Evolutionary conservation across 2,329 filamentous ascomycete species (phyloP), one percentile per base, ranked within the genome.

Genomic region (Elsinoe necatrix): DNA sequence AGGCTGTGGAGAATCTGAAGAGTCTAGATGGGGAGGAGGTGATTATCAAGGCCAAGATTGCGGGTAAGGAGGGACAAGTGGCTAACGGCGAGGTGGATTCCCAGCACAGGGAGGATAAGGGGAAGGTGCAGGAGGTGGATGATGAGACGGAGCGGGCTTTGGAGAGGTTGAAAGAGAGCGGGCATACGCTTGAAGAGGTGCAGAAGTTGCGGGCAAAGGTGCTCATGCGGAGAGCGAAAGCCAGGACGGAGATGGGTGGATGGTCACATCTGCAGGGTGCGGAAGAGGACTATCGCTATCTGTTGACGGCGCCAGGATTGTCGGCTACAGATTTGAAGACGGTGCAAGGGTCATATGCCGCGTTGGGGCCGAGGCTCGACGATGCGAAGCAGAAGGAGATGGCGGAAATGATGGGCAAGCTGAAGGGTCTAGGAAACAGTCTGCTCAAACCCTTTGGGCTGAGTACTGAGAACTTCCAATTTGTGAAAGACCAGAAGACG

Each of bases 381-480:
- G 80, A 80, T 16, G 90, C 91, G 1, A 89, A 90, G 72, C 86
- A 95, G 66, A 80, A 80, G 63, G 93, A 98, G 72, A 89, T 93
- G 80, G 85, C 81, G 2, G 92, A 98, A 73, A 96, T 97, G 90
- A 95, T 95, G 90, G 88, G 86, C 16, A 96, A 97, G 74, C 73
- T 98, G 64, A 96, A 95, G 68, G 84, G 87, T 72, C 75, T 98
- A 59, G 93, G 93, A 0, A 95, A 98, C 68, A 89, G 90, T 1
- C 82, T 98, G 14, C 70, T 98, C 52, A 95, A 87, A 68, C 92
- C 92, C 0, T 97, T 97, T 75, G 93, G 93, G 1, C 72, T 98
- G 63, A 95, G 87, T 58, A 97, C 93, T 9, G 85, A 95, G 45
- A 95, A 95, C 69, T 97, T 98, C 68, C 84, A 95, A 61, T 95